Evolutionary conservation across 2,329 filamentous ascomycete genomes (phyloP).

Genomic region (Talaromyces albobiverticillius): DNA sequence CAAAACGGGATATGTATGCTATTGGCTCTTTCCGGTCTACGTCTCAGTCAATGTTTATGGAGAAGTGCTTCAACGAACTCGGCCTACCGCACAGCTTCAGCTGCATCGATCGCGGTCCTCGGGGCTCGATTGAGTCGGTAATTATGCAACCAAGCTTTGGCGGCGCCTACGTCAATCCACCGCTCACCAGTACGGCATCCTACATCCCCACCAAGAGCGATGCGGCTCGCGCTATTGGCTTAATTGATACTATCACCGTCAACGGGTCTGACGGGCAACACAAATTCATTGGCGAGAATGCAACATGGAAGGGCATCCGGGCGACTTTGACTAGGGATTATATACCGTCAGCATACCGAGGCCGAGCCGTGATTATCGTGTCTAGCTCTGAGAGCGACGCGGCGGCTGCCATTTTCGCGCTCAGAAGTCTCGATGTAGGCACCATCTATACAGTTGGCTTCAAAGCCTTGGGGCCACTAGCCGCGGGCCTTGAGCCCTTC

Average conservation of each 20-base stretch:
- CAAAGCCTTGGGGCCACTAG: slow-evolving; percentile 58
- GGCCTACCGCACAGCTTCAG: slow-evolving; percentile 81
- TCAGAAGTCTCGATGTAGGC: slow-evolving; percentile 71
- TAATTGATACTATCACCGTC: slow-evolving; percentile 77
- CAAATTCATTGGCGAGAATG: slow-evolving; percentile 74
- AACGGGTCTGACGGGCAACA: slow-evolving; percentile 48
- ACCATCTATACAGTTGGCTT: slow-evolving; percentile 85
- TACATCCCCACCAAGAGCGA: slow-evolving; percentile 68
- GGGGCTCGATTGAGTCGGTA: slow-evolving; percentile 67
- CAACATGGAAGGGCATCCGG: slow-evolving; percentile 80
- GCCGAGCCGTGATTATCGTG: slow-evolving; percentile 71
- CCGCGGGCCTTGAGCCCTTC: slow-evolving; percentile 62
- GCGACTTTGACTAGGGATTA: slow-evolving; percentile 78
- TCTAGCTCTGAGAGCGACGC: slow-evolving; percentile 72
- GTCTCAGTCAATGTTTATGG: slow-evolving; percentile 79
- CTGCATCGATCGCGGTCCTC: slow-evolving; percentile 68
- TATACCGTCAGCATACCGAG: slow-evolving; percentile 76
- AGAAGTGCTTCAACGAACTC: slow-evolving; percentile 77
- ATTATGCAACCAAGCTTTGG: slow-evolving; percentile 74
- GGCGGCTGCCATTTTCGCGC: slow-evolving; percentile 72
- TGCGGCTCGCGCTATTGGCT: slow-evolving; percentile 72
- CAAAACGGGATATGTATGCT: slow-evolving; percentile 75
- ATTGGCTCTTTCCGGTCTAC: slow-evolving; percentile 71
- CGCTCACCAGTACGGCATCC: slow-evolving; percentile 56
- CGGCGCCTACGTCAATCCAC: slow-evolving; percentile 76